Evolutionary conservation across 2,329 filamentous ascomycete species (phyloP), one percentile per base, ranked within the genome.

Genomic region (Teratosphaeriaceae sp.): DNA sequence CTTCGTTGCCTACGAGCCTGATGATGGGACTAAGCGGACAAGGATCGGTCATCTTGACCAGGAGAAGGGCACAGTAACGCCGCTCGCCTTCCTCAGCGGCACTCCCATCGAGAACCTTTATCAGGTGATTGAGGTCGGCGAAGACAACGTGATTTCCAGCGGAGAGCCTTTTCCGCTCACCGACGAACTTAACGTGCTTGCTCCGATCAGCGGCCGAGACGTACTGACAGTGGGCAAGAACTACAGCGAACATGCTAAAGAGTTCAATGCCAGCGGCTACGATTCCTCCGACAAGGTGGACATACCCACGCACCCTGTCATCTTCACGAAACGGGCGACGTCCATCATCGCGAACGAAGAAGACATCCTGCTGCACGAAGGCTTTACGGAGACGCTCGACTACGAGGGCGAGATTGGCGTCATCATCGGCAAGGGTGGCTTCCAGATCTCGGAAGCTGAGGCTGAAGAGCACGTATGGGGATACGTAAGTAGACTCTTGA

Each of bases 361-460:
- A 2, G 63, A 67, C 0, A 71, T 78, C 9, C 63, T 65, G 2
- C 65, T 65, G 2, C 71, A 75, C 51, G 51, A 59, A 0, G 62
- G 61, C 0, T 78, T 77, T 48, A 75, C 74, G 1, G 44, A 67
- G 8, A 74, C 67, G 1, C 49, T 70, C 1, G 75, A 78, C 50
- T 79, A 78, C 45, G 75, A 78, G 47, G 75, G 75, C 13, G 75
- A 79, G 47, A 67, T 79, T 35, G 73, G 73, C 0, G 71, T 78
- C 2, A 74, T 79, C 16, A 60, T 79, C n/a, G 74, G 74, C 1
- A 74, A 71, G 42, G 20, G 63, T 0, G 75, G 71, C 0, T 71
- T 66, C 37, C 60, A 61, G 1, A 65, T 78, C 30, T 31, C 48
- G 0, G 66, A 73, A 36, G 46, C 59, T 1, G 59, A 74, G 45